Base-by-base conservation (phyloP, 352 stramenopile species). In the Phytophthora capsici region DNA sequence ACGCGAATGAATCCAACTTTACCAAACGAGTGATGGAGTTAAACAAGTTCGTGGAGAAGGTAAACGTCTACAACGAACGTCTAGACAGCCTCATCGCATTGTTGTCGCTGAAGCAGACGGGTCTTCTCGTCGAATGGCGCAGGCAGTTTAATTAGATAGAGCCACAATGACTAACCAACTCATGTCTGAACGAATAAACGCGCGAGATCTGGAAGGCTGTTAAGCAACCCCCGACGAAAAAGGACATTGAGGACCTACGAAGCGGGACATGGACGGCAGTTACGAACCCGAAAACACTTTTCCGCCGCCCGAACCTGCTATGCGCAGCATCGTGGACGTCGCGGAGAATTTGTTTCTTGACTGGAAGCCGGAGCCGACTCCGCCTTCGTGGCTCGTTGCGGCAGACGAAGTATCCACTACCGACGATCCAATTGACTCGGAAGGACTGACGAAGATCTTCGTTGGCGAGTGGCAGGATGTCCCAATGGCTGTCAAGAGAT, bases 401-500 rank as follows among this genome's bases (percentile, higher is more conserved):
- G 45, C 8, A 7, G 26, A 40, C 16, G 45, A 52, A 52, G 7
- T 25, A n/a, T 40, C 6, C 20, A 32, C 6, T 32, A 17, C 26
- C 3, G 19, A 40, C 2, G 2, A n/a, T 26, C n/a, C 43, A 6
- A 52, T 52, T 6, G 45, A 52, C 26, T 16, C 6, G 45, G n/a
- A 52, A 16, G 26, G 45, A 26, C 22, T 56, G 2, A 56, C 63
- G 8, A 6, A 43, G 1, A 71, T 71, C 28, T 64, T 63, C 12
- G 38, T 66, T 4, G 63, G 58, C 1, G 23, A 61, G 32, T 77
- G 69, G 63, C 63, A 77, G 13, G 69, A 63, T 9, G 57, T 52
- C 12, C 22, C 20, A 40, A 63, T 72, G 19, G 69, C 63, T 23
- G 46, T 77, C 26, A 77, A 77, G 54, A 69, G 61, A 28, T 72